Base-by-base conservation (phyloP, 1,139 yeast species). In the Geotrichum reessii region DNA sequence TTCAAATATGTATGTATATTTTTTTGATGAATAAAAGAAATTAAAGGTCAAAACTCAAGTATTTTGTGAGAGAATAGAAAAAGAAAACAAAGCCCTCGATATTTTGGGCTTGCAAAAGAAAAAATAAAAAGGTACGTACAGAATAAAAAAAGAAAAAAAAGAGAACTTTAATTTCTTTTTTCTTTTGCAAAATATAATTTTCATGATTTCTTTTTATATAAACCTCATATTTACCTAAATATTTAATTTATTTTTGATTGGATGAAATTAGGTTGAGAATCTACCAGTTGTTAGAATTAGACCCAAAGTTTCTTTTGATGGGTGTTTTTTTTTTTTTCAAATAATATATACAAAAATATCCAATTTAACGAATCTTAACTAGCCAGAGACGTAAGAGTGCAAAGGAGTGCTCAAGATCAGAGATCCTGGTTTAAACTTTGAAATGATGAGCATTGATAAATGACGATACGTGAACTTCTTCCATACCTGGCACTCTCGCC, bases 51-150 rank as follows among this genome's bases (percentile, higher is more conserved):
- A 44, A 44, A 27, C 28, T 22, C 44, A 42, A 22, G 44, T 24
- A n/a, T 19, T 27, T 7, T 33, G 17, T 33, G 27, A 31, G 21
- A 3, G 9, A 31, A 28, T 12, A 49, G 31, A 22, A 50, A 50
- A 42, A 50, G 22, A 28, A 31, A 49, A 49, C 31, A 24, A 24
- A 51, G 33, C 17, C 21, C 25, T 24, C 27, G 25, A 24, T 21
- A 21, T 46, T 24, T 46, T 46, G 25, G 27, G 27, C 17, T 46
- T 21, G 48, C 5, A 19, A 33, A 49, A 49, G 33, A 49, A 25
- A 28, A 49, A 25, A 19, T 25, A 48, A 24, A 49, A 49, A 49
- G 52, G 52, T 49, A 49, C 52, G 51, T 27, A 14, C 22, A 24
- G n/a, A 27, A 21, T 17, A 19, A 27, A 25, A 25, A 48, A 5